phyloP scores from a whole-genome alignment of 306 rosid species.

The Trifolium dubium region DNA sequence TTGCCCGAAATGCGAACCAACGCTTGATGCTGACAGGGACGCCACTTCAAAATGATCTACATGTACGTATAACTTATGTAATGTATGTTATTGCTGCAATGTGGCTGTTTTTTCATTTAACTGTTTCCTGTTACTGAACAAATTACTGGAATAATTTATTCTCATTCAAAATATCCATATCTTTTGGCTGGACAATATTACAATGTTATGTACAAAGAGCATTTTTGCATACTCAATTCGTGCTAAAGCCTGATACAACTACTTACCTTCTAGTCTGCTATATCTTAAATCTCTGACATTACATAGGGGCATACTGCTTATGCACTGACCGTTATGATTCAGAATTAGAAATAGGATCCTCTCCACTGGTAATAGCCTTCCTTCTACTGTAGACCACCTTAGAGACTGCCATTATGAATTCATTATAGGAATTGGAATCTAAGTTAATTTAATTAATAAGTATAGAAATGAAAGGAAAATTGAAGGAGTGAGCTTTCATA shows the following conservation, averaged over 20 bases:
- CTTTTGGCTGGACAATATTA: slow-evolving; percentile 26
- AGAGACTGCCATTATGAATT: not conserved
- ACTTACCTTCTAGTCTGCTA: slow-evolving; percentile 3
- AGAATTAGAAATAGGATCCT: not conserved
- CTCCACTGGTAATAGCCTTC: too few species aligned
- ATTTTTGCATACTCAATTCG: slow-evolving; percentile 12
- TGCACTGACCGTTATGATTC: slow-evolving; percentile 5
- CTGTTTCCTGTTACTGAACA: slow-evolving; percentile 23
- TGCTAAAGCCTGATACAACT: slow-evolving; percentile 14
- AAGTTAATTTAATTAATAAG: not conserved
- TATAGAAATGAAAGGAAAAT: not conserved
- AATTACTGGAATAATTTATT: slow-evolving; percentile 22
- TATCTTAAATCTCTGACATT: slow-evolving; percentile 16
- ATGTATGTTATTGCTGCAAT: slow-evolving; percentile 25
- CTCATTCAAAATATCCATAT: slow-evolving; percentile 6
- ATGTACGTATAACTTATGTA: slow-evolving; percentile 57
- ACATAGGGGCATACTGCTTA: slow-evolving; percentile 1
- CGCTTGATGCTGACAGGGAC: slow-evolving; percentile 99
- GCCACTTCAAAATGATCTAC: slow-evolving; percentile 94
- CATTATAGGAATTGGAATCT: not conserved
- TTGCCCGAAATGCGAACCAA: slow-evolving; percentile 89
- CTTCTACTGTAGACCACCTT: too few species aligned
- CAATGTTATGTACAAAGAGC: slow-evolving; percentile 26
- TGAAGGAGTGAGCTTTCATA: slow-evolving; percentile 1
- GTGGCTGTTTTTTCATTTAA: slow-evolving; percentile 35